These are phyloP conservation scores for Mycocentrospora acerina DNA, from an alignment of 2,329 filamentous ascomycete species.

Conservation along the genomic window DNA sequence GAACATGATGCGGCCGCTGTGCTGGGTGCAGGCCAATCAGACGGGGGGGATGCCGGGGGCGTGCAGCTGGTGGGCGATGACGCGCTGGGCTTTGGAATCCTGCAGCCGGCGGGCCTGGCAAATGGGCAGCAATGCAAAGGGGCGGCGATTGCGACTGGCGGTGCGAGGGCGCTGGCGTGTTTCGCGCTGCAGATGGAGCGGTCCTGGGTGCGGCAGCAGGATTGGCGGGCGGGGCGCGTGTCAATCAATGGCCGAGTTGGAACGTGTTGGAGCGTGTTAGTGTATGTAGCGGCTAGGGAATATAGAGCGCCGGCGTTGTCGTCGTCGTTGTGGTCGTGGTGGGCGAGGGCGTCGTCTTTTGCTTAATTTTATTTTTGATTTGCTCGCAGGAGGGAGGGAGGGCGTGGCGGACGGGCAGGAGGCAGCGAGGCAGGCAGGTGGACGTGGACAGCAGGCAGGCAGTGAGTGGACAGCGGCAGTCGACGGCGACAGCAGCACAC, in stretches of 20 bases:
- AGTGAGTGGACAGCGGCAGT: too few relatives aligned
- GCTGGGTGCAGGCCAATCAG: constrained; percentile 34
- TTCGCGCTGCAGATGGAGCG: constrained; percentile 22
- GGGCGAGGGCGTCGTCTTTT: too few relatives aligned
- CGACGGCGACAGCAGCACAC: too few relatives aligned
- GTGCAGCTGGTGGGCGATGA: constrained; percentile 24
- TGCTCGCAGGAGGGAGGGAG: too few relatives aligned
- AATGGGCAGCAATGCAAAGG: constrained; percentile 14
- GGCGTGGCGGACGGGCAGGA: constrained; percentile 1
- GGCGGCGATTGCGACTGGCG: constrained; percentile 33
- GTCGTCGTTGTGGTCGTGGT: too few relatives aligned
- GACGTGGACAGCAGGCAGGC: too few relatives aligned
- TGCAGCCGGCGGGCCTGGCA: too few relatives aligned
- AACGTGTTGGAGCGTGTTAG: constrained; percentile 10
- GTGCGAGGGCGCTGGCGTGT: constrained; percentile 31
- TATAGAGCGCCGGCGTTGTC: constrained; percentile 2
- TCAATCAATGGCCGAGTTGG: constrained; percentile 16
- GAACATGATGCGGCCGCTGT: constrained; percentile 43
- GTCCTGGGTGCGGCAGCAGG: constrained; percentile 14
- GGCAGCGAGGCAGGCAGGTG: constrained; percentile 4
- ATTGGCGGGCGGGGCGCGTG: constrained; percentile 20
- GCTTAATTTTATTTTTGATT: too few relatives aligned
- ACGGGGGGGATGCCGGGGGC: constrained; percentile 25
- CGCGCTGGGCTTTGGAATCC: constrained; percentile 22
- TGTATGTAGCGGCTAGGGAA: constrained; percentile 18